Evolutionary conservation across 2,329 filamentous ascomycete genomes (phyloP), one percentile per base, ranked within the genome.

Genomic region (Epichloe gansuensis): DNA sequence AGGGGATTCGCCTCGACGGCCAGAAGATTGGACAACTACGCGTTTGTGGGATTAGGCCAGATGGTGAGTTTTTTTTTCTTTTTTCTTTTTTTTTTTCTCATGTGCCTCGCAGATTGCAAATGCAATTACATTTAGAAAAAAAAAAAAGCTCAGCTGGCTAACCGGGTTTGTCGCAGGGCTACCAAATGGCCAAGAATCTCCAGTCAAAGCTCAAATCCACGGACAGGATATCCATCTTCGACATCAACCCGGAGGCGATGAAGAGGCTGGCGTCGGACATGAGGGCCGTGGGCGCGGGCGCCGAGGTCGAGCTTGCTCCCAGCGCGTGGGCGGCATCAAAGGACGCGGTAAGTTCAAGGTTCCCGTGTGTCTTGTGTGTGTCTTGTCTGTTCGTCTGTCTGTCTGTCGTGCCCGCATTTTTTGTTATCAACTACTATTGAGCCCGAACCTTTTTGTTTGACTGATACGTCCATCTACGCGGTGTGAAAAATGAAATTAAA

Each of bases 171-270:
- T 23, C 42, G 5, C 48, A 81, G 77, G 78, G 78, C 42, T 81
- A 76, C 59, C 77, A 80, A 68, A 81, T 82, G 78, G 78, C 77
- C 55, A 76, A 74, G 66, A 82, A 81, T 62, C 72, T 82, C 4
- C 77, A 79, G 63, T 69, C 74, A 35, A 81, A 79, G 63, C 69
- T 81, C 36, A 61, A 68, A 31, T 66, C 76, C 1, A 66, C 61
- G 43, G 78, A 81, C 63, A 73, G 68, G 44, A 59, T 82, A 44
- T 69, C 68, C 51, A 65, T 82, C 52, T 81, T 75, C 58, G 78
- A 82, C 61, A 74, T 81, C 64, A 80, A 82, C 61, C 64, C 65
- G 38, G 67, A 70, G 38, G 71, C 74, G 4, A 68, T 71, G 61
- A 65, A 69, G 54, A 70, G 67, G 47, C 68, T 81, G 35, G 69